Base-by-base conservation (phyloP, 2,329 filamentous ascomycete genomes). In the Camptophora hylomeconis region DNA sequence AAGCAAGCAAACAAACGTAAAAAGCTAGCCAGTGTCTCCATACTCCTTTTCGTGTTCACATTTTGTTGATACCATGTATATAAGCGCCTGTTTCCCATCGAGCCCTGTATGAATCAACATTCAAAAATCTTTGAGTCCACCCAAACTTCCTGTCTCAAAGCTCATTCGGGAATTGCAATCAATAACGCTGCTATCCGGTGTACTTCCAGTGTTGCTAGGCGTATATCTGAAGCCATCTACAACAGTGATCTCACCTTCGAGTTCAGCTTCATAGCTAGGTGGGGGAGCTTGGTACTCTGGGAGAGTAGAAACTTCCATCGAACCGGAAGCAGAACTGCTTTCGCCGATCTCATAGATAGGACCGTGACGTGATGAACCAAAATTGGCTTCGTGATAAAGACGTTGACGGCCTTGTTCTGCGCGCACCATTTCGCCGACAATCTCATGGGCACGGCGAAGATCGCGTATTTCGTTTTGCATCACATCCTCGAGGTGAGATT, bases 381-480 rank as follows among this genome's bases (percentile, higher is more conserved):
- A 9, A 18, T 14, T 19, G 15, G 24, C 22, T 17, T 24, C 24
- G 18, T 30, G 21, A 19, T 33, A 17, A 17, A 23, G 31, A 25
- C 32, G 26, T 6, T 28, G 26, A 10, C 49, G 26, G 35, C 51
- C 47, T 36, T 52, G 50, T 30, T 54, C 51, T 9, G 58, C 58
- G 16, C 51, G 45, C 17, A 66, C 53, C 7, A 68, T 47, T 22
- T 61, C 54, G 22, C 59, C 57, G 2, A 72, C 67, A 15, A 68
- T 60, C 28, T 64, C 58, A 26, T 69, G 62, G 1, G 66, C 65
- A 11, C 59, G 53, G 17, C 64, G 52, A 12, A 73, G 49, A 26
- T 63, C 60, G 9, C 60, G 48, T 20, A 72, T 68, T 34, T 66
- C 61, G 14, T 54, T 51, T 33, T 60, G 53, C 53, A 65, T 58